Conservation (phyloP, 2,329 filamentous ascomycete species). For the Microascus cirrosus region DNA sequence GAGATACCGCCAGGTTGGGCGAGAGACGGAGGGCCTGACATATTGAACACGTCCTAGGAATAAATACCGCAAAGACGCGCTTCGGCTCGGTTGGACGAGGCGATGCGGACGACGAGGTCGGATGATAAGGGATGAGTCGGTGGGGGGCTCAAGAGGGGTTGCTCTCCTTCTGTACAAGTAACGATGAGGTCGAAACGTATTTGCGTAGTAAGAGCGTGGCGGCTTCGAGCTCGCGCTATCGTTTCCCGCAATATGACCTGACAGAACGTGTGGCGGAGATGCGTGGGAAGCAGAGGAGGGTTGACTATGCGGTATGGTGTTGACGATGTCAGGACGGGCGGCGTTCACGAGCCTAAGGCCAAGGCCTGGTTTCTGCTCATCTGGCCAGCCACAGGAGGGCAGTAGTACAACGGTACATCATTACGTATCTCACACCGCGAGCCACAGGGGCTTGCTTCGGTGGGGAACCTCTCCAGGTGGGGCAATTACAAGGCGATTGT, state of each 20-base stretch:
- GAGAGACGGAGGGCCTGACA: slow-evolving; percentile 1
- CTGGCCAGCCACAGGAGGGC: background rate
- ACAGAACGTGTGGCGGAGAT: background rate
- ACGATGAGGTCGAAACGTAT: background rate
- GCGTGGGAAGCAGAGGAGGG: background rate
- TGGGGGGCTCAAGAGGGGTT: background rate
- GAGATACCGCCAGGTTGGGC: slow-evolving; percentile 44
- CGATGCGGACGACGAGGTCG: background rate
- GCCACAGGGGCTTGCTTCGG: background rate
- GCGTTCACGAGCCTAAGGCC: slow-evolving; percentile 3
- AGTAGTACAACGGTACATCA: background rate
- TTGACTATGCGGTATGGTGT: slow-evolving; percentile 3
- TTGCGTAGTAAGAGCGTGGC: background rate
- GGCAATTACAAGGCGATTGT: background rate
- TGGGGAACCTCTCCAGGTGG: background rate
- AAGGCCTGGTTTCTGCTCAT: background rate
- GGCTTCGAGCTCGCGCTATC: background rate
- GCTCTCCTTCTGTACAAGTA: background rate
- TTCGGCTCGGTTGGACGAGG: background rate
- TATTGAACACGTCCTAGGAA: background rate
- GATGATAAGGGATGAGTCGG: background rate
- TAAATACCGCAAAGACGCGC: background rate
- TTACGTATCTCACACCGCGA: background rate
- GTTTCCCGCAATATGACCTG: background rate
- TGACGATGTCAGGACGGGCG: slow-evolving; percentile 1